Conservation (phyloP, 495 filamentous ascomycete genomes). For the Podospora pseudocomata region DNA sequence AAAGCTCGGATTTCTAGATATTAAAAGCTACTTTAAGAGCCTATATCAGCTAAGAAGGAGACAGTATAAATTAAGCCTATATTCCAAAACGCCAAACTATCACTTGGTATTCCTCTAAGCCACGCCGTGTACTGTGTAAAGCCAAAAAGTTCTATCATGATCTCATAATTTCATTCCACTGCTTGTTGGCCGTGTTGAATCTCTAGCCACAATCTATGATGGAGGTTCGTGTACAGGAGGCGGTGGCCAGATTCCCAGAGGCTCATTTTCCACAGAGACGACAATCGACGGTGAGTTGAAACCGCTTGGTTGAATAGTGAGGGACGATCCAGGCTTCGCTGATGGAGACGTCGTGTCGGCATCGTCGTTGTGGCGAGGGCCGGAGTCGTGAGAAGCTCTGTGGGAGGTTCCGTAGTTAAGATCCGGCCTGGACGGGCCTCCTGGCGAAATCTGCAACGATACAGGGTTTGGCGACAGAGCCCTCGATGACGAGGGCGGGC, state of each 20-base stretch:
- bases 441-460: background rate
- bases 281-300: constrained; percentile 1
- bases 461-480: background rate
- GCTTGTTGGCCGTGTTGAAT: no score
- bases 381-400: background rate
- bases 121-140: no score
- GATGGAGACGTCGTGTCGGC: background rate
- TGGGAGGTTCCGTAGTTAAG: background rate
- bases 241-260: background rate
- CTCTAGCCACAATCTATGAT: background rate
- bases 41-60: no score
- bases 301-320: background rate
- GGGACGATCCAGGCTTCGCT: background rate
- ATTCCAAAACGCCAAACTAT: no score
- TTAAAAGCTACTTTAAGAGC: no score
- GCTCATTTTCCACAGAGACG: constrained; percentile 1
- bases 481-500: background rate
- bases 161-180: no score
- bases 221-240: constrained; percentile 3
- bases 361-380: background rate
- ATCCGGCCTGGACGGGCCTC: background rate
- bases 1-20: no score
- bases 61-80: no score
- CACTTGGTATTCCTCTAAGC: no score
- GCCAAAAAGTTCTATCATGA: no score